Evolutionary conservation across 2,329 filamentous ascomycete genomes (phyloP).

Genomic region (Paraconiothyrium brasiliense): DNA sequence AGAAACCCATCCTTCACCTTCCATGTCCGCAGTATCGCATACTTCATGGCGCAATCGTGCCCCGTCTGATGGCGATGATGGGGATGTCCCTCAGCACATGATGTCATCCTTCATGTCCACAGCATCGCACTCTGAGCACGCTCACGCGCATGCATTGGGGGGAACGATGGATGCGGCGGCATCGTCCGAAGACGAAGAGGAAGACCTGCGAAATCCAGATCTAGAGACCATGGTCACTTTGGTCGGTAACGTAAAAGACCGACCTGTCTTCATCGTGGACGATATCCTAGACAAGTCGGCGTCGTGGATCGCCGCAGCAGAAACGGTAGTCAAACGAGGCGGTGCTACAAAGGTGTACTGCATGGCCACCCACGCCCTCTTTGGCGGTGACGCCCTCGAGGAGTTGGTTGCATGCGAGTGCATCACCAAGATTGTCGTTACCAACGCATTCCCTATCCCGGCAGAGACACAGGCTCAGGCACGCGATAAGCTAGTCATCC

Average conservation of each 20-base stretch:
- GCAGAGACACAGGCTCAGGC: constrained; percentile 74
- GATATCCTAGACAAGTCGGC: constrained; percentile 99
- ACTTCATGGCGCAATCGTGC: constrained; percentile 57
- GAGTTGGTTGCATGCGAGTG: constrained; percentile 92
- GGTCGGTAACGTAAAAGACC: constrained; percentile 91
- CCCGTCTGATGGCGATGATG: constrained; percentile 58
- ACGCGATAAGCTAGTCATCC: constrained; percentile 80
- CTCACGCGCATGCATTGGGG: constrained; percentile 78
- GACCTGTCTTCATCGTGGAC: constrained; percentile 92
- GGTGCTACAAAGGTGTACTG: constrained; percentile 94
- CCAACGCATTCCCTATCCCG: constrained; percentile 94
- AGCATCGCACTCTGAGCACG: constrained; percentile 69
- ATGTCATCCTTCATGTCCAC: constrained; percentile 82
- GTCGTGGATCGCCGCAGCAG: constrained; percentile 96
- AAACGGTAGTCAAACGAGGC: constrained; percentile 94
- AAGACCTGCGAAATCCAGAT: constrained; percentile 80
- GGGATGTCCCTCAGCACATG: constrained; percentile 80
- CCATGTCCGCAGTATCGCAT: constrained; percentile 70
- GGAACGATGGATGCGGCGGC: constrained; percentile 85
- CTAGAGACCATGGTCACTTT: constrained; percentile 95
- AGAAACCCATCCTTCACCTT: constrained; percentile 86
- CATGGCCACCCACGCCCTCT: constrained; percentile 95
- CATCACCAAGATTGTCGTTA: constrained; percentile 93
- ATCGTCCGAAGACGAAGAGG: constrained; percentile 91
- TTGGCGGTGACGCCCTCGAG: constrained; percentile 87